Evolutionary conservation across 257 asterid species (phyloP).

Genomic region (Knoxia roxburghii): DNA sequence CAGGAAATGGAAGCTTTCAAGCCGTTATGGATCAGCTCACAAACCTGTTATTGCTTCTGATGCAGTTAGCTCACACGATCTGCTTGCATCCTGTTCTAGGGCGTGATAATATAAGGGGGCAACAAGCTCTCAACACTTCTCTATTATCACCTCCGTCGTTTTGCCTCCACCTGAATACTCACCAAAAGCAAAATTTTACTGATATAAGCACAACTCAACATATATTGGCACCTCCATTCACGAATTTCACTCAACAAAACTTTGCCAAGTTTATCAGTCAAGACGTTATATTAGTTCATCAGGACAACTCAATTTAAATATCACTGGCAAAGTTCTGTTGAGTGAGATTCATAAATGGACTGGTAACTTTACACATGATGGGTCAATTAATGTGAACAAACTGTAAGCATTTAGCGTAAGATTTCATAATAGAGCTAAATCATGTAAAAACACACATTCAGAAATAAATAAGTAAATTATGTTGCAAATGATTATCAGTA

Average conservation of each 20-base stretch:
- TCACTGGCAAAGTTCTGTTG: too few species aligned
- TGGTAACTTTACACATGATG: too few species aligned
- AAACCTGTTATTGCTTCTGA: slow-evolving; percentile 12
- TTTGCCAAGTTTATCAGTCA: not conserved
- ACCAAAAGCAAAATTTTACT: not conserved
- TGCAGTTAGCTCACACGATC: slow-evolving; percentile 27
- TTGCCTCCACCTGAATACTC: slow-evolving; percentile 70
- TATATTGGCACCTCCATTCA: not conserved
- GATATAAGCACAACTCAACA: not conserved
- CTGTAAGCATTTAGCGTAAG: too few species aligned
- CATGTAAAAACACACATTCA: not conserved
- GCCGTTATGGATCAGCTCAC: slow-evolving; percentile 26
- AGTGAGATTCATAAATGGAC: too few species aligned
- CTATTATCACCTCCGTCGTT: slow-evolving; percentile 67
- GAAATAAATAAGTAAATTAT: not conserved
- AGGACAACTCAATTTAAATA: too few species aligned
- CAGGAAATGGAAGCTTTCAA: slow-evolving; percentile 27
- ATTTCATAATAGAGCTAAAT: too few species aligned
- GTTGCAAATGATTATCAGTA: slow-evolving; percentile 17
- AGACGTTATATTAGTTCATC: too few species aligned
- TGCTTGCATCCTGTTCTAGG: slow-evolving; percentile 20
- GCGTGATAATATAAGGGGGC: not conserved
- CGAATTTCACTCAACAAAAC: not conserved
- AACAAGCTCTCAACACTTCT: not conserved
- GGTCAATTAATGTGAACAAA: too few species aligned